Percentiles rank a stretch among this genome's conserved stretches.
Evolutionary conservation across 306 rosid species (phyloP).

Genomic region (Alnus rubra): DNA sequence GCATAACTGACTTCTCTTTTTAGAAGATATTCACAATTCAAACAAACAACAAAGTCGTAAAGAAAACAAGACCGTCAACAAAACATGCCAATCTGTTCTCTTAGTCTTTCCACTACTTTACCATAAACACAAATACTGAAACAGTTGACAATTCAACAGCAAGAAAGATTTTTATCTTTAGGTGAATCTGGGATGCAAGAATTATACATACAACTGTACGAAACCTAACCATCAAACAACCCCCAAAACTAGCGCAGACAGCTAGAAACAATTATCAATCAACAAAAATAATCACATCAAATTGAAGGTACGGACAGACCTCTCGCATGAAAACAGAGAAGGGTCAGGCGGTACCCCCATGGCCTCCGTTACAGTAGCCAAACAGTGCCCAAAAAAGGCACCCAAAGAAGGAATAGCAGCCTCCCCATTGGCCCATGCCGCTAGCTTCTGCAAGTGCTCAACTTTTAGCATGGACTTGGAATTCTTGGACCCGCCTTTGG

Average conservation of each 20-base stretch:
- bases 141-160: background rate
- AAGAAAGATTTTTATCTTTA: background rate
- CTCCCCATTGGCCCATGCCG: slow-evolving; percentile 57
- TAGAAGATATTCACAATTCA: background rate
- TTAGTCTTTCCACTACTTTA: background rate
- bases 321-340: slow-evolving; percentile 62
- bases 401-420: slow-evolving; percentile 58
- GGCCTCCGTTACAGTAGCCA: slow-evolving; percentile 58
- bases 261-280: background rate
- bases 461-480: slow-evolving; percentile 46
- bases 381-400: slow-evolving; percentile 62
- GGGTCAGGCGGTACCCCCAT: slow-evolving; percentile 46
- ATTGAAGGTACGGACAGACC: slow-evolving; percentile 37
- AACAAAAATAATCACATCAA: background rate
- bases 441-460: slow-evolving; percentile 59
- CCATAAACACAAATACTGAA: background rate
- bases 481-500: slow-evolving; percentile 34
- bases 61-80: background rate
- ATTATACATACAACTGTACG: background rate
- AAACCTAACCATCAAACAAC: background rate
- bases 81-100: background rate
- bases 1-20: background rate
- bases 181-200: background rate
- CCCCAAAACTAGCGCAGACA: background rate
- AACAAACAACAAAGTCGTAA: background rate